Percentiles rank a stretch among this genome's conserved stretches.
These are phyloP conservation scores for Myxozyma vanderwaltii DNA, from an alignment of 805 yeast genomes.

Conservation along the genomic window DNA sequence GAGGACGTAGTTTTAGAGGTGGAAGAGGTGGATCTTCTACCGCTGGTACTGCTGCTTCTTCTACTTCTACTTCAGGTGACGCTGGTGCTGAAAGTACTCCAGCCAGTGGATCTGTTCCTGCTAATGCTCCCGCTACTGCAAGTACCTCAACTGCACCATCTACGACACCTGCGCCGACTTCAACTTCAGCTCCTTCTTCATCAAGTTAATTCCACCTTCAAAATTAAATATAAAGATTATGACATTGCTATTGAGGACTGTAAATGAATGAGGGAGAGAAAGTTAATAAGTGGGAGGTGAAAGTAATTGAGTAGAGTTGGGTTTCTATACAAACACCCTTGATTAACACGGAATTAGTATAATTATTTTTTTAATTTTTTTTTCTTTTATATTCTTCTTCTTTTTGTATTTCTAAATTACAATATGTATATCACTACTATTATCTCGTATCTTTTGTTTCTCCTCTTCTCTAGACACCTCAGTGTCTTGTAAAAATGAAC, in stretches of 20 bases:
- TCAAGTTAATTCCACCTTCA: not conserved
- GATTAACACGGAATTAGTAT: no score
- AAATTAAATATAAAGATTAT: no score
- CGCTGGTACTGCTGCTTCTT: not conserved
- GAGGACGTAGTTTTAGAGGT: slow-evolving; percentile 14
- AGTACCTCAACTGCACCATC: not conserved
- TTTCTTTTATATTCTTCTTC: not conserved
- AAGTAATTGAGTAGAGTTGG: no score
- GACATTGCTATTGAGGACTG: not conserved
- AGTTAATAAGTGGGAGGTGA: no score
- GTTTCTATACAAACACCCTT: no score
- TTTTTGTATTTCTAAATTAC: no score
- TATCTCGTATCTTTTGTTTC: no score
- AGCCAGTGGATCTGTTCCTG: not conserved
- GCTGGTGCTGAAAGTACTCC: not conserved
- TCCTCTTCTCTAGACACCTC: no score
- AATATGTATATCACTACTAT: no score
- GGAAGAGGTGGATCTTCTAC: slow-evolving; percentile 4
- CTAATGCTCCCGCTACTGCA: slow-evolving; percentile 4
- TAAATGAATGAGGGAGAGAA: no score
- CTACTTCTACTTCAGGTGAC: not conserved
- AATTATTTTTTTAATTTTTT: not conserved
- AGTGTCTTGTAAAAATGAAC: no score
- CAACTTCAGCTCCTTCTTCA: not conserved
- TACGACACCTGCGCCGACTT: not conserved